Base-by-base conservation (phyloP, 169 alveolate species). In the Plasmodium falciparum region DNA sequence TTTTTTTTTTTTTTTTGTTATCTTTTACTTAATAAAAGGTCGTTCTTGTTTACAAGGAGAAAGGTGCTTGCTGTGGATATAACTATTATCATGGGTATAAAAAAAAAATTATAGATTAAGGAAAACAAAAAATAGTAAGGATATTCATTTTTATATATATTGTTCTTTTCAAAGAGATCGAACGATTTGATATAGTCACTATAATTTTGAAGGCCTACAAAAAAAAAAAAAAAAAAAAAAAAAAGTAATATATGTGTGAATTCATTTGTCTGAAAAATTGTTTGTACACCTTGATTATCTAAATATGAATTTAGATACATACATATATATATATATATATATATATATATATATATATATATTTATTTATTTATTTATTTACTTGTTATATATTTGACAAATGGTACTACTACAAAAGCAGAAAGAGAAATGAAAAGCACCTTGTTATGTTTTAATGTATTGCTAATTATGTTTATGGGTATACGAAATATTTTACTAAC, bases 51-150 rank as follows among this genome's bases (percentile, higher is more conserved):
- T 54, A 80, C 70, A 33, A 80, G 17, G 59, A 67, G 33, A 56
- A 80, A 80, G 7, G 83, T 59, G 12, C 73, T 80, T 0, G 90
- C 56, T 13, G 83, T 54, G 0, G 90, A 80, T 2, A 63, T 45
- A 54, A 80, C 49, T 29, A 72, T 67, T 24, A 80, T 80, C 83
- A 80, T 80, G 22, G 90, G 90, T 13, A 80, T 61, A 54, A 80
- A 67, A 45, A 80, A 80, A 13, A 66, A 80, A 11, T 54, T 43
- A 47, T 67, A 80, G 33, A 69, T 69, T 52, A 67, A 54, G 6
- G 29, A n/a, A 58, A 80, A 69, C 54, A 56, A 67, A 17, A 80
- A 80, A 26, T 69, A 67, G 52, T 56, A 67, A 39, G 70, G 54
- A 67, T 52, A 80, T 62, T 80, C 73, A 59, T 54, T 80, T 58